These are phyloP conservation scores for Neurospora hispaniola DNA, from an alignment of 495 filamentous ascomycete genomes.

Conservation along the genomic window DNA sequence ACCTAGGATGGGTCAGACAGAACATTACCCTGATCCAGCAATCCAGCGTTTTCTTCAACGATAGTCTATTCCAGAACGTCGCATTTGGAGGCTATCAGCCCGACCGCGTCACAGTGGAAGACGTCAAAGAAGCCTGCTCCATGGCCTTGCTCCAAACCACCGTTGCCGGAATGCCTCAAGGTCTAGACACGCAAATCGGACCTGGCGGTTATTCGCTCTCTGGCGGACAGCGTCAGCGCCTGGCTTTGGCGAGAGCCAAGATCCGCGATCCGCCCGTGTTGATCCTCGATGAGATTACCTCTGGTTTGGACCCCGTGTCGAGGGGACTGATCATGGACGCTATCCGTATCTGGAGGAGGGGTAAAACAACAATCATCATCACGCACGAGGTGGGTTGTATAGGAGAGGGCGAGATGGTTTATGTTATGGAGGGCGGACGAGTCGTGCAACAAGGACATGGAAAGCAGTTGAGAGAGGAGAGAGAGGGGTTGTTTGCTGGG, in stretches of 20 bases:
- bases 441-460: slow-evolving; percentile 57
- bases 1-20: slow-evolving; percentile 62
- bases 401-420: slow-evolving; percentile 60
- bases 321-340: slow-evolving; percentile 59
- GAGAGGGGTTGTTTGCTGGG: slow-evolving; percentile 23
- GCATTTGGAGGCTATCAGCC: slow-evolving; percentile 54
- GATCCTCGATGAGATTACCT: slow-evolving; percentile 83
- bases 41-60: slow-evolving; percentile 72
- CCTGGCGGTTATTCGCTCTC: slow-evolving; percentile 60
- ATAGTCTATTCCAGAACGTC: slow-evolving; percentile 70
- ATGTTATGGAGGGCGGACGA: slow-evolving; percentile 61
- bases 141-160: slow-evolving; percentile 64
- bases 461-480: slow-evolving; percentile 23
- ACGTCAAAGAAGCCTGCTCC: slow-evolving; percentile 48
- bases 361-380: slow-evolving; percentile 81
- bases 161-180: slow-evolving; percentile 59
- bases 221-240: slow-evolving; percentile 73
- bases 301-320: slow-evolving; percentile 64
- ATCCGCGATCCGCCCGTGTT: slow-evolving; percentile 73
- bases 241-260: slow-evolving; percentile 64
- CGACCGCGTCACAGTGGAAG: slow-evolving; percentile 34
- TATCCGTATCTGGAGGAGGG: slow-evolving; percentile 61
- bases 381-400: slow-evolving; percentile 88
- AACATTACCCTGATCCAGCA: slow-evolving; percentile 83
- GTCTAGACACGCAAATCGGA: slow-evolving; percentile 65